A percentile compares a stretch with the other conserved stretches of the same genome.
Evolutionary conservation across 495 filamentous ascomycete genomes (phyloP).

Genomic region (Aspergillus sclerotiicarbonarius): DNA sequence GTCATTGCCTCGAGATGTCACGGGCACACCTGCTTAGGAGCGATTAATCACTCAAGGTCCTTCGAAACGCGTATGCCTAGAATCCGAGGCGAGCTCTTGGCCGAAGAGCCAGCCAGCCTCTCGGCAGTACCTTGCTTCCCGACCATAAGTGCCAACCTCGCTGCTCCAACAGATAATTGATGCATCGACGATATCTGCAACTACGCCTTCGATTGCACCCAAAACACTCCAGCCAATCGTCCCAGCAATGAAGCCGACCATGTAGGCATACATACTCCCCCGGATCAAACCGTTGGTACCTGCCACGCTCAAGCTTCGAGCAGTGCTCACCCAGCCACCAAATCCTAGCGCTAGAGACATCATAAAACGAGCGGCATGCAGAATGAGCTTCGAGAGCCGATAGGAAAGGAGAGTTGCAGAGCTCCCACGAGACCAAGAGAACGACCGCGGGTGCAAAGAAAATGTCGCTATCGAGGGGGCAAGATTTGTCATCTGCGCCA

Average conservation of each 20-base stretch:
- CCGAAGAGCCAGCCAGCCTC: constrained; percentile 84
- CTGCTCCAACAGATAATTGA: constrained; percentile 91
- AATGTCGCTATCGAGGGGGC: constrained; percentile 57
- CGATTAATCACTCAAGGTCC: constrained; percentile 6
- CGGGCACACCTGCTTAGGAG: not conserved
- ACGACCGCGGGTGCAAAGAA: constrained; percentile 45
- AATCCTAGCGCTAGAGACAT: constrained; percentile 88
- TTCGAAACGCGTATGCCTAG: constrained; percentile 1
- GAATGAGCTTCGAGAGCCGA: constrained; percentile 82
- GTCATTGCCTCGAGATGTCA: not conserved
- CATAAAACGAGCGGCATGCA: constrained; percentile 85
- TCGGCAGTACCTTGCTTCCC: constrained; percentile 77
- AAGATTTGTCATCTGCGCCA: constrained; percentile 76
- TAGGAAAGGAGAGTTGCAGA: constrained; percentile 63
- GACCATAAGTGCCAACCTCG: constrained; percentile 66
- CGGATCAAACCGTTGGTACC: constrained; percentile 53
- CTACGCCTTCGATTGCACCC: constrained; percentile 91
- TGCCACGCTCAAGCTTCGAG: constrained; percentile 62
- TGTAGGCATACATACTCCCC: constrained; percentile 93
- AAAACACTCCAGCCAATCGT: constrained; percentile 94
- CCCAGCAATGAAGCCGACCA: constrained; percentile 86
- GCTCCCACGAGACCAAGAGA: constrained; percentile 39
- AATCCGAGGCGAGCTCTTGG: constrained; percentile 29
- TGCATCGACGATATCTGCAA: constrained; percentile 90
- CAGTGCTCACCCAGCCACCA: constrained; percentile 95